Percentiles rank a stretch among this genome's conserved stretches.
Conservation (phyloP, 2,329 filamentous ascomycete species). For the Fusarium albosuccineum region DNA sequence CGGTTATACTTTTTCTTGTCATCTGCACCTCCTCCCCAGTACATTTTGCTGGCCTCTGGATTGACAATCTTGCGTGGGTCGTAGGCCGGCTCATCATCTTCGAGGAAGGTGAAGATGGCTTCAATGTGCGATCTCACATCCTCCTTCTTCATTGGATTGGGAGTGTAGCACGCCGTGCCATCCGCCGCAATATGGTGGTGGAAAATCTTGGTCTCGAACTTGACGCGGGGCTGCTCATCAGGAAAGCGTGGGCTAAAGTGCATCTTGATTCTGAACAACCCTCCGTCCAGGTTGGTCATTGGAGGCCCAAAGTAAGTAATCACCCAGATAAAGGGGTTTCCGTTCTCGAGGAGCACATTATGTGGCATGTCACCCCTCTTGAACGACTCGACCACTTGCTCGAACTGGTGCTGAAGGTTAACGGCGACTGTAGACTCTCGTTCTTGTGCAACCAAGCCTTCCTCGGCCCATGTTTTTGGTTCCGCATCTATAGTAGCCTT, state of each 20-base stretch:
- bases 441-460: conserved; percentile 73
- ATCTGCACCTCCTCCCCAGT: conserved; percentile 80
- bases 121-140: conserved; percentile 88
- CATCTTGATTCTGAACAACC: conserved; percentile 85
- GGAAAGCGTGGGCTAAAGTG: conserved; percentile 88
- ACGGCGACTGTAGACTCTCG: conserved; percentile 82
- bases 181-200: conserved; percentile 87
- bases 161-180: conserved; percentile 86
- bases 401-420: conserved; percentile 85
- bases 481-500: conserved; percentile 80
- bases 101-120: conserved; percentile 83
- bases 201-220: conserved; percentile 84
- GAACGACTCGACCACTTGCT: conserved; percentile 83
- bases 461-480: conserved; percentile 75
- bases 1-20: conserved; percentile 89
- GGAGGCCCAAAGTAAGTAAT: conserved; percentile 91
- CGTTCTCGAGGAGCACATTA: conserved; percentile 80
- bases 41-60: conserved; percentile 85
- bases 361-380: conserved; percentile 79
- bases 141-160: conserved; percentile 70
- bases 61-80: conserved; percentile 91
- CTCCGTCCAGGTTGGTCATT: conserved; percentile 94
- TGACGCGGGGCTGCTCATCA: conserved; percentile 86
- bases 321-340: conserved; percentile 90
- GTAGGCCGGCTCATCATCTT: conserved; percentile 89